Conservation (phyloP, 2,329 filamentous ascomycete genomes). For the Scopulariopsis brevicaulis region DNA sequence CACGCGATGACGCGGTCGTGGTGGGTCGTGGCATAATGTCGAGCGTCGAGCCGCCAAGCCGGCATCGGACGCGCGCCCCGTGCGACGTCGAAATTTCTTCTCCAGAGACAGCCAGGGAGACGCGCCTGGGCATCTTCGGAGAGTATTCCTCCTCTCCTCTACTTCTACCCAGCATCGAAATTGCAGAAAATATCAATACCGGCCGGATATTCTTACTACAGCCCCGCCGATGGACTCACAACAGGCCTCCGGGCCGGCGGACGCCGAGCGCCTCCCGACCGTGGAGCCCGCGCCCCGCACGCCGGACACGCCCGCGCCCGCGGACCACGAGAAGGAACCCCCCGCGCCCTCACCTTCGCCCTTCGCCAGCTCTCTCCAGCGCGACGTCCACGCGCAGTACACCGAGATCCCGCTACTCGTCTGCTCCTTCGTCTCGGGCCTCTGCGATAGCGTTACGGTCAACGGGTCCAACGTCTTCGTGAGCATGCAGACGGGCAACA, state of each 20-base stretch:
- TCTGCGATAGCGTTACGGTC: constrained; percentile 27
- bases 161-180: no score
- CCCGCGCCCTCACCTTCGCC: not conserved
- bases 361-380: not conserved
- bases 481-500: constrained; percentile 28
- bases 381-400: not conserved
- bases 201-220: no score
- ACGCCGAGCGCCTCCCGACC: not conserved
- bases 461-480: constrained; percentile 26
- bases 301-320: not conserved
- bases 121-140: no score
- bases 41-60: no score
- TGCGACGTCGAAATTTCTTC: no score
- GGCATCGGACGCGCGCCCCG: no score
- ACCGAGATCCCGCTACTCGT: constrained; percentile 22
- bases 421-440: constrained; percentile 24
- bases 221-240: no score
- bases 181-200: no score
- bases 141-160: no score
- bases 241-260: not conserved
- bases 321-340: not conserved
- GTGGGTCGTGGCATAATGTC: no score
- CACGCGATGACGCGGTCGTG: no score
- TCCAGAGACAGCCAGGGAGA: no score
- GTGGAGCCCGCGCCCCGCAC: not conserved